A percentile compares a stretch with the other conserved stretches of the same genome.
These are phyloP conservation scores for Nasturtium officinale DNA, from an alignment of 345 rosid species.

Conservation along the genomic window DNA sequence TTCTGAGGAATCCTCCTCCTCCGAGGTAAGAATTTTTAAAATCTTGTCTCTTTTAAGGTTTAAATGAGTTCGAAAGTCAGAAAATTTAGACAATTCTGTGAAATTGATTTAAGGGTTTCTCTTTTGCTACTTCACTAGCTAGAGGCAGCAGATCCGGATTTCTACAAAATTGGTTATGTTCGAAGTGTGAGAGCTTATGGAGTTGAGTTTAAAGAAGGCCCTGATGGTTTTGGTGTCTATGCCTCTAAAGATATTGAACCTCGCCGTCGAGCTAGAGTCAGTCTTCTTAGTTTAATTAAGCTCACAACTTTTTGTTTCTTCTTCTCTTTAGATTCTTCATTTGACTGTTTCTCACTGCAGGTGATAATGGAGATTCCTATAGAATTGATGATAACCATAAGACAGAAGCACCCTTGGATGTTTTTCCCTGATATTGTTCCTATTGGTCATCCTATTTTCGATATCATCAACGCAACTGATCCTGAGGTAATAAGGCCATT, in stretches of 20 bases:
- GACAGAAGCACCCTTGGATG: slow-evolving; percentile 94
- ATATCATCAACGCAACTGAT: slow-evolving; percentile 82
- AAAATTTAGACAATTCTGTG: slow-evolving; percentile 12
- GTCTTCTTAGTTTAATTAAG: slow-evolving; percentile 36
- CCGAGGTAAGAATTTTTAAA: slow-evolving; percentile 40
- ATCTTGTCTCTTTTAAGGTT: background rate
- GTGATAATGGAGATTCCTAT: slow-evolving; percentile 93
- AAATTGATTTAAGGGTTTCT: background rate
- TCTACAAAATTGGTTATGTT: slow-evolving; percentile 87
- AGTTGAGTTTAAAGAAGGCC: slow-evolving; percentile 84
- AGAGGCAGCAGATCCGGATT: slow-evolving; percentile 90
- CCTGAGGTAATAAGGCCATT: slow-evolving; percentile 62
- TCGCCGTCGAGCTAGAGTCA: slow-evolving; percentile 83
- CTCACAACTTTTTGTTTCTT: slow-evolving; percentile 1
- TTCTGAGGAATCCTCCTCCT: slow-evolving; percentile 52
- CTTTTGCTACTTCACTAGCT: slow-evolving; percentile 22
- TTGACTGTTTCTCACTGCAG: slow-evolving; percentile 47
- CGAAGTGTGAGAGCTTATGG: slow-evolving; percentile 90
- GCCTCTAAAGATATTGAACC: slow-evolving; percentile 91
- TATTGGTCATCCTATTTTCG: slow-evolving; percentile 92
- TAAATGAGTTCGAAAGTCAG: slow-evolving; percentile 9
- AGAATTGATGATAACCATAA: slow-evolving; percentile 84
- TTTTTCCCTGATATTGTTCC: slow-evolving; percentile 94
- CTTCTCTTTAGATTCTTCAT: background rate
- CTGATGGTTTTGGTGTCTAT: slow-evolving; percentile 86